Evolutionary conservation across 805 yeast species (phyloP).

Genomic region (Kazachstania bromeliacearum): DNA sequence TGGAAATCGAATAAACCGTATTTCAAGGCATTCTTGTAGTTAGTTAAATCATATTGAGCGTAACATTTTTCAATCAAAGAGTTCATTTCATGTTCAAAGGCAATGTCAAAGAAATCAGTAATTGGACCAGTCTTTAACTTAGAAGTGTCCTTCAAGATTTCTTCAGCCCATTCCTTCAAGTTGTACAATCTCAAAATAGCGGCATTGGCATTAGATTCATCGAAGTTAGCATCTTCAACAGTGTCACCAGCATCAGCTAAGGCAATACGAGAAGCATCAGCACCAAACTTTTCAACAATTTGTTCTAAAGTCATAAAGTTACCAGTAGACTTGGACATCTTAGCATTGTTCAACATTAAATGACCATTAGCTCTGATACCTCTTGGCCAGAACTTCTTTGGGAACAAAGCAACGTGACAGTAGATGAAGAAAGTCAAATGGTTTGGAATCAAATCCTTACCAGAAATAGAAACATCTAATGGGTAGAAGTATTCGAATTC

Average conservation of each 20-base stretch:
- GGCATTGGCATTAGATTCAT: slow-evolving; percentile 92
- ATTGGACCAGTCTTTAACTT: slow-evolving; percentile 45
- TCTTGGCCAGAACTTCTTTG: slow-evolving; percentile 82
- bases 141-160: slow-evolving; percentile 43
- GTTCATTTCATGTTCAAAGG: slow-evolving; percentile 93
- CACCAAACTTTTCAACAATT: slow-evolving; percentile 82
- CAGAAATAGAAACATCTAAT: slow-evolving; percentile 82
- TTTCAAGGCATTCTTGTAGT: slow-evolving; percentile 84
- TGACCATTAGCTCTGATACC: slow-evolving; percentile 96
- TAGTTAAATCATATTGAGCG: slow-evolving; percentile 59
- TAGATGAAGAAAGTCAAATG: slow-evolving; percentile 94
- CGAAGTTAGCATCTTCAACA: slow-evolving; percentile 95
- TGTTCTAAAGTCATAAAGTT: slow-evolving; percentile 88
- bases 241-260: slow-evolving; percentile 98
- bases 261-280: slow-evolving; percentile 95
- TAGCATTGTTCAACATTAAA: slow-evolving; percentile 86
- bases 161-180: slow-evolving; percentile 93
- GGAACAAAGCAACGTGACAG: slow-evolving; percentile 87
- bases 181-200: slow-evolving; percentile 89
- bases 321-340: slow-evolving; percentile 97
- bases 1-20: slow-evolving; percentile 90
- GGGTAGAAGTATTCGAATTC: slow-evolving; percentile 97
- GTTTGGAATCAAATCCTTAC: slow-evolving; percentile 95
- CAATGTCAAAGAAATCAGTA: slow-evolving; percentile 67
- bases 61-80: slow-evolving; percentile 63